Evolutionary conservation across 1,284 basidiomycete species (phyloP), one percentile per base, ranked within the genome.

Genomic region (Rhizopogon hawkerae): DNA sequence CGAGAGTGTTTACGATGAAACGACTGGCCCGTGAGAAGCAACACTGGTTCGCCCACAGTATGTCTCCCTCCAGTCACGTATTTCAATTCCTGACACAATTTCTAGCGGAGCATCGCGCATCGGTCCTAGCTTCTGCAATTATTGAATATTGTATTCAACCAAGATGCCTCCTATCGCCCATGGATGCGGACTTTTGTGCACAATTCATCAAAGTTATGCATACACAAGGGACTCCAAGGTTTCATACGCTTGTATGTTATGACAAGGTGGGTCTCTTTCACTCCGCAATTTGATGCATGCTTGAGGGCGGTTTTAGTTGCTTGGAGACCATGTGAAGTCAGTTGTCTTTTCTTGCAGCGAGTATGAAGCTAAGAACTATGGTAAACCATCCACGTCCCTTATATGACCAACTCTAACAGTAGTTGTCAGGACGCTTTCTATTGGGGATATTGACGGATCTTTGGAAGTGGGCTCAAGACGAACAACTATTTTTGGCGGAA

Each of bases 361-460:
- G 70, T 92, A 90, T 58, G 95, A 99, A 69, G 93, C 93, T 5
- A 82, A 88, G 49, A 98, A 97, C 67, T 94, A 94, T 61, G 93
- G 92, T 89, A 58, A 43, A 72, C 23, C 2, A 50, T 23, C 43
- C 45, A 13, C 31, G 10, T 35, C 14, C 43, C 35, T 35, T 54
- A 48, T 13, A 10, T 46, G n/a, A 10, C 9, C 7, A 24, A 9
- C n/a, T 18, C 21, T 46, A n/a, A 46, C 48, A 29, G 44, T 18
- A 41, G 45, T 53, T 38, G 9, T 35, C 31, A 90, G 89, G 90
- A 21, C 89, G 88, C 35, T 96, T 95, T 69, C 70, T 98, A 31
- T 73, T 80, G 29, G 85, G 87, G 3, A 77, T 93, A 48, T 71
- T 95, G 54, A 73, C 74, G 14, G 92, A 93, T 60, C 69, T 89